Percentiles rank a stretch among this genome's conserved stretches.
phyloP scores from a whole-genome alignment of 257 asterid genomes.

The Penstemon barbatus region DNA sequence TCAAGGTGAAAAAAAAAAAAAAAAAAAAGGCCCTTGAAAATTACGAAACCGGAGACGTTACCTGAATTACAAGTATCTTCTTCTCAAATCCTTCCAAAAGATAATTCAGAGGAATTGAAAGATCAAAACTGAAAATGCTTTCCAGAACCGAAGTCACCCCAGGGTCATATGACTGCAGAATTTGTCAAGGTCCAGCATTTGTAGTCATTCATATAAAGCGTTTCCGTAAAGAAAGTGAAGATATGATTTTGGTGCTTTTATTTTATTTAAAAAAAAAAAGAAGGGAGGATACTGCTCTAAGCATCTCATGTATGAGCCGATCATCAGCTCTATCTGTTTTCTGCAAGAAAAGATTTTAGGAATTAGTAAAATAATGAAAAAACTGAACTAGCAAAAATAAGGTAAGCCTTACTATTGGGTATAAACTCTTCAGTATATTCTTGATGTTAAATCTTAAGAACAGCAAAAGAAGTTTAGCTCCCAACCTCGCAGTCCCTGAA shows the following conservation, averaged over 20 bases:
- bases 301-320: constrained; percentile 70
- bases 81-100: constrained; percentile 66
- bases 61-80: constrained; percentile 73
- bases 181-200: constrained; percentile 51
- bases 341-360: constrained; percentile 46
- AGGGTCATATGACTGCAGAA: constrained; percentile 74
- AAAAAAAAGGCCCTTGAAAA: constrained; percentile 12
- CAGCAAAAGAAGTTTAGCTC: constrained; percentile 67
- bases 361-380: constrained; percentile 16
- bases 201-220: neutral
- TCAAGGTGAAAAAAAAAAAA: constrained; percentile 1
- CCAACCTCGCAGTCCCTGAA: constrained; percentile 76
- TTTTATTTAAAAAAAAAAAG: no score
- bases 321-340: constrained; percentile 66
- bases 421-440: constrained; percentile 59
- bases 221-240: constrained; percentile 4
- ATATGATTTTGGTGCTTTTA: constrained; percentile 5
- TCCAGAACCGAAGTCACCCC: constrained; percentile 72
- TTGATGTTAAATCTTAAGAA: constrained; percentile 67
- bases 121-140: constrained; percentile 84
- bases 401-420: constrained; percentile 70
- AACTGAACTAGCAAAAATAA: constrained; percentile 17
- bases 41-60: constrained; percentile 26
- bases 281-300: constrained; percentile 96
- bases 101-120: constrained; percentile 79